Evolutionary conservation across 2,329 filamentous ascomycete species (phyloP), one percentile per base, ranked within the genome.

Genomic region (Stemphylium beticola): DNA sequence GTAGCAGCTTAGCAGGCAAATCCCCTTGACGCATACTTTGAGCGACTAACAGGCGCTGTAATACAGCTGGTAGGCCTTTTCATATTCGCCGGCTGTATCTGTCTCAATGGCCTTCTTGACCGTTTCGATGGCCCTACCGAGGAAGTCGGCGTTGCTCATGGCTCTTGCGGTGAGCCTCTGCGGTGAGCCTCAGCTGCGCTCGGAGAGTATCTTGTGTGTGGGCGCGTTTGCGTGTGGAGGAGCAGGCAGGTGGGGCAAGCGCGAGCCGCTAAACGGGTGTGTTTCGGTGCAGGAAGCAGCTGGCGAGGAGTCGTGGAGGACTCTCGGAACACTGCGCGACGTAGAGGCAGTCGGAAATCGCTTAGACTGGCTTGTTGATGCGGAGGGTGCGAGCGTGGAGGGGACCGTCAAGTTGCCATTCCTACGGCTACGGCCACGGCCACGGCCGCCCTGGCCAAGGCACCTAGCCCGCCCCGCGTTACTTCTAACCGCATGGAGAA

Each of bases 31-130:
- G 47, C 26, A 18, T 14, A 22, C 18, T 17, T 9, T 12, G 17
- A 29, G 36, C 41, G 20, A 69, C 75, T 62, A 57, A 78, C 76
- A 68, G 46, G 93, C 89, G 66, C 92, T 88, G 82, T 96, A 97
- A 85, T 99, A 99, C 60, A 90, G 84, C 74, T 96, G 91, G 77
- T 98, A 98, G 52, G 95, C 95, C 77, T 96, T 93, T 71, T 97
- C 92, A 79, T 99, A 99, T 75, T 98, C 92, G 74, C 92, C 93
- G 40, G 91, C 90, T 65, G 93, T 96, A 81, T 99, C 95, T 68
- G 90, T 88, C 76, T 96, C 93, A 81, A 99, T 98, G 66, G 95
- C 95, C 78, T 96, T 96, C 79, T 96, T 96, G 71, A 99, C 93
- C 77, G 91, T 89, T 73, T 96, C 92, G 81, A 98, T 98, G 70